Evolutionary conservation across 2,329 filamentous ascomycete species (phyloP).

Genomic region (Chalaropsis ovoidea): DNA sequence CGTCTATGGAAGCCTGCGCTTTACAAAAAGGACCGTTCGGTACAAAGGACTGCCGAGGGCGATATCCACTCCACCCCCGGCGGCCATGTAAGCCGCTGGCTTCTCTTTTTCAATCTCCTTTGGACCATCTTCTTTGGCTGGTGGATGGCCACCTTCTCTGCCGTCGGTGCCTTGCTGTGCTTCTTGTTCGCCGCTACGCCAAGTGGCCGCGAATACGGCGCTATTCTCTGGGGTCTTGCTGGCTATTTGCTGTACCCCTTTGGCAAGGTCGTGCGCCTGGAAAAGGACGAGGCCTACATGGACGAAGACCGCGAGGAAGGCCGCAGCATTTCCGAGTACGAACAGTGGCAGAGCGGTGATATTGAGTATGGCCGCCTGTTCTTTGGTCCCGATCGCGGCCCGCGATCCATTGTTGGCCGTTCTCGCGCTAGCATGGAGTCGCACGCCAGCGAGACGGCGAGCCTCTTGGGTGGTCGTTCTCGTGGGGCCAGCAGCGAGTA

Average conservation of each 20-base stretch:
- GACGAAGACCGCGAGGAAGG: conserved; percentile 94
- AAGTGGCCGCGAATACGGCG: conserved; percentile 76
- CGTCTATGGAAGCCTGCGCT: conserved; percentile 96
- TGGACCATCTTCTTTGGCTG: conserved; percentile 92
- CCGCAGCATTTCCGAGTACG: conserved; percentile 94
- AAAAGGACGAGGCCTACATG: conserved; percentile 86
- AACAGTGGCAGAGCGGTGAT: conserved; percentile 97
- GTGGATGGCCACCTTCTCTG: conserved; percentile 78
- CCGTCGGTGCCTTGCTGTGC: conserved; percentile 65
- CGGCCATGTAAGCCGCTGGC: conserved; percentile 70
- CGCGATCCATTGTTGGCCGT: conserved; percentile 72
- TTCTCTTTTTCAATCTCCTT: conserved; percentile 76
- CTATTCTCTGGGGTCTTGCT: conserved; percentile 71
- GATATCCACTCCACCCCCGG: conserved; percentile 95
- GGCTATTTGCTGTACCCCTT: conserved; percentile 92
- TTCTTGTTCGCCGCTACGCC: conserved; percentile 67
- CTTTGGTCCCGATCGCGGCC: conserved; percentile 67
- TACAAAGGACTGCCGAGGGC: conserved; percentile 89
- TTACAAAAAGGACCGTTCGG: conserved; percentile 95
- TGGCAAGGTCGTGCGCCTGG: conserved; percentile 85
- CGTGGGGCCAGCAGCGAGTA: conserved; percentile 30
- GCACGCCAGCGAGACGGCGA: conserved; percentile 72
- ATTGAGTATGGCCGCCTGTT: conserved; percentile 91
- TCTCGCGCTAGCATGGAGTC: conserved; percentile 85
- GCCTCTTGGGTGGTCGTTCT: conserved; percentile 58